Conservation (phyloP, 139 green algal species). For the Dunaliella primolecta region DNA sequence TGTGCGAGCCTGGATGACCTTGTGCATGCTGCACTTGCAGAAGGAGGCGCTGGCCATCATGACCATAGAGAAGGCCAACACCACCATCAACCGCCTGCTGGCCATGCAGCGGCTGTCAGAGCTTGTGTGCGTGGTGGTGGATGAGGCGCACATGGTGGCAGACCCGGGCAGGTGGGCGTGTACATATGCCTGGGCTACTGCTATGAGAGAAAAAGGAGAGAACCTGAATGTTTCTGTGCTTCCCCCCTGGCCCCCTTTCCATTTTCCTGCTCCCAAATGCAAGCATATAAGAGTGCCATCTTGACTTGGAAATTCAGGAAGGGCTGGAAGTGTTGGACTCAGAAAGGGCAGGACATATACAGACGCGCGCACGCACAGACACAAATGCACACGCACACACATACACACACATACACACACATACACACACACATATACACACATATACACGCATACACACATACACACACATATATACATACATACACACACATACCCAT, state of each 20-base stretch:
- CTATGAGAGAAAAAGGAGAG: background rate
- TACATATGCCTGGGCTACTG: background rate
- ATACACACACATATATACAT: no score
- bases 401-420: background rate
- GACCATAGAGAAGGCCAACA: slow-evolving; percentile 85
- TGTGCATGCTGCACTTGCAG: no score
- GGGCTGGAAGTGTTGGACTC: no score
- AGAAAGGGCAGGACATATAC: no score
- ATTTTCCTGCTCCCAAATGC: no score
- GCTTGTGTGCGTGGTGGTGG: slow-evolving; percentile 74
- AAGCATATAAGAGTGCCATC: background rate
- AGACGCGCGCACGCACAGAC: background rate
- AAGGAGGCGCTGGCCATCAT: slow-evolving; percentile 51
- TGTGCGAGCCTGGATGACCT: no score
- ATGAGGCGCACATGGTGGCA: slow-evolving; percentile 83
- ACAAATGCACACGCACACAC: no score
- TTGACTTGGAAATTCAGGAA: no score
- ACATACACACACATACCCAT: background rate
- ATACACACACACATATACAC: background rate
- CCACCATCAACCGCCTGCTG: slow-evolving; percentile 51
- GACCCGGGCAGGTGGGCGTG: slow-evolving; percentile 53
- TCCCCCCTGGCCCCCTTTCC: no score
- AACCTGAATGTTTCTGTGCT: background rate
- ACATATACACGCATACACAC: background rate
- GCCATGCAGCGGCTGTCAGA: slow-evolving; percentile 54